Evolutionary conservation across 2,329 filamentous ascomycete species (phyloP), one percentile per base, ranked within the genome.

Genomic region (Diaporthe eres): DNA sequence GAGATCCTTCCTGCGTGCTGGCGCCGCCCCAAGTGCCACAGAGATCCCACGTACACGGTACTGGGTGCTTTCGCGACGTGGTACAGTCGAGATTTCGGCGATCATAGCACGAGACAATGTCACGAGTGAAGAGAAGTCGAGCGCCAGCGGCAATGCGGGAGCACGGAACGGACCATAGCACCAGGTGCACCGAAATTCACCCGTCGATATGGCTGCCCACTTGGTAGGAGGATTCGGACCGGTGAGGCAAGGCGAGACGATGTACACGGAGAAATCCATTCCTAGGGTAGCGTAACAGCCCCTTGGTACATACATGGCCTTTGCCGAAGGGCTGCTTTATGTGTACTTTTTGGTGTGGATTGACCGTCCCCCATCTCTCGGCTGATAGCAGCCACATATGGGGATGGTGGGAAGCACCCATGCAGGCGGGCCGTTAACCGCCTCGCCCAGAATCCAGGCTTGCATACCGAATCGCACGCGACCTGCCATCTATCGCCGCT

Each of bases 401-500:
- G 57, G 13, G 57, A 72, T 73, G 71, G 58, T 55, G 58, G 47
- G 47, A n/a, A 53, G 47, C 31, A 55, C 28, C 44, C 57, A 65
- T 73, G 58, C n/a, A n/a, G 34, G 58, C 58, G 71, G 57, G 58
- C 57, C 57, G 71, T 44, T 47, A 44, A 73, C 71, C 34, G 47
- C 37, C 34, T 70, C 47, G 47, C 58, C 71, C 12, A 55, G 58
- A 37, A 73, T 12, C 19, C 53, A 8, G 34, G 57, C 15, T 15
- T 25, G 44, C 70, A 51, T 13, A 12, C 49, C 55, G 25, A 22
- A 22, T 72, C 70, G 70, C 42, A 60, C 42, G 70, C 70, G 70
- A 61, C 70, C 53, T 72, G 34, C 19, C 28, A 63, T 31, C n/a
- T 17, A 19, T 25, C 31, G 34, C 44, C 31, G 15, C 25, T 39